Evolutionary conservation across 2,329 filamentous ascomycete species (phyloP).

Genomic region (Pezicula neosporulosa): DNA sequence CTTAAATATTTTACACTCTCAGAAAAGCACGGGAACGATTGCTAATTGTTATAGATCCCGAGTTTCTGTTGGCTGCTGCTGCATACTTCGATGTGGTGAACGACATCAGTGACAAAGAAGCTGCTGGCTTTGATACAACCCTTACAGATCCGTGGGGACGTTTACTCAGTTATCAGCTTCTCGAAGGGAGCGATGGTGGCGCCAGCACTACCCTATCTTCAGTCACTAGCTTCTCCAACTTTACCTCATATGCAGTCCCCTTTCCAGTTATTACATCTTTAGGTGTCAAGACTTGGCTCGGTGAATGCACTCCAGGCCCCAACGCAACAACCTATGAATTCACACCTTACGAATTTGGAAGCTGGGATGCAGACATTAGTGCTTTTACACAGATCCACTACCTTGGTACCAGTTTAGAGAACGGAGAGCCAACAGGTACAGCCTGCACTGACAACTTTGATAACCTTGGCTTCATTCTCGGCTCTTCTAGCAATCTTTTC

Average conservation of each 20-base stretch:
- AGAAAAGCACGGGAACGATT: too few species aligned
- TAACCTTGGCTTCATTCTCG: constrained; percentile 39
- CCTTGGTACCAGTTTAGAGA: constrained; percentile 54
- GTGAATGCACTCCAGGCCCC: constrained; percentile 30
- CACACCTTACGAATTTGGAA: constrained; percentile 63
- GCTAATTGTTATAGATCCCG: constrained; percentile 22
- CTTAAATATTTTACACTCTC: too few species aligned
- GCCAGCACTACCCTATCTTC: constrained; percentile 31
- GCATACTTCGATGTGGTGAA: constrained; percentile 28
- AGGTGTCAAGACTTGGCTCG: constrained; percentile 30
- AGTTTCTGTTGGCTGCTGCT: constrained; percentile 23
- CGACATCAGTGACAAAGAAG: constrained; percentile 27
- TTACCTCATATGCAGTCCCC: constrained; percentile 35
- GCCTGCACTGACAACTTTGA: constrained; percentile 36
- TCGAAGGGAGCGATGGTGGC: constrained; percentile 33
- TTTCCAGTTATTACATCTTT: constrained; percentile 42
- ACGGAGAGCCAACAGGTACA: constrained; percentile 36
- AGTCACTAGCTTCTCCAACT: constrained; percentile 32
- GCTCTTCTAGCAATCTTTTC: constrained; percentile 37
- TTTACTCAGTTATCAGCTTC: constrained; percentile 35
- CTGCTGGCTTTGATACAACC: constrained; percentile 36
- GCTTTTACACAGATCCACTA: constrained; percentile 59
- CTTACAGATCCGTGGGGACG: constrained; percentile 38
- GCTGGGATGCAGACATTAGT: constrained; percentile 55
- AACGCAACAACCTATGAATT: constrained; percentile 65